These are phyloP conservation scores for Hibiscus trionum DNA, from an alignment of 345 rosid species.

Conservation along the genomic window DNA sequence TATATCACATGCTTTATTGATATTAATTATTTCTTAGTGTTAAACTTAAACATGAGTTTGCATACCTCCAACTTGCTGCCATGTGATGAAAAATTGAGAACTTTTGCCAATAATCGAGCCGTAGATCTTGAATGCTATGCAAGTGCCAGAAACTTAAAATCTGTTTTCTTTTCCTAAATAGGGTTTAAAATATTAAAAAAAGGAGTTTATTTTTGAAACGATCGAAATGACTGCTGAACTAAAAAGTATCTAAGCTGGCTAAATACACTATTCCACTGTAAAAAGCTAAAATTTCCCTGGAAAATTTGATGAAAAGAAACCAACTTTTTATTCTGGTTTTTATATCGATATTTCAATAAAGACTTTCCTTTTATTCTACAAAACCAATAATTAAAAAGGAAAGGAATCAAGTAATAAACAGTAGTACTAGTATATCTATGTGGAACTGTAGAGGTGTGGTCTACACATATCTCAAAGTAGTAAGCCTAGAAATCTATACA, in stretches of 20 bases:
- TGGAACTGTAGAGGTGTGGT: background rate
- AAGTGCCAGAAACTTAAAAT: background rate
- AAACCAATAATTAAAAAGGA: conserved; percentile 3
- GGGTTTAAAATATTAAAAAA: background rate
- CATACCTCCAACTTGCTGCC: background rate
- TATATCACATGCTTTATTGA: too few species aligned
- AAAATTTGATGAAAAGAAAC: background rate
- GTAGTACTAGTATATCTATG: too few species aligned
- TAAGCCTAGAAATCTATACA: background rate
- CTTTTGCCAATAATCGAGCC: background rate
- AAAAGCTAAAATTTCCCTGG: background rate
- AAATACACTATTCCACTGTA: background rate
- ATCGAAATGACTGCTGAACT: background rate
- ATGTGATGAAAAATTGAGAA: background rate
- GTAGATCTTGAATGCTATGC: background rate
- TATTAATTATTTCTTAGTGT: too few species aligned
- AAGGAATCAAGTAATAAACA: background rate
- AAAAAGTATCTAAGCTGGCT: conserved; percentile 4
- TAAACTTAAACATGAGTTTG: too few species aligned
- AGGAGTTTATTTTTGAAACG: background rate
- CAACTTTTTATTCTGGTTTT: background rate
- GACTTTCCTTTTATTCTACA: too few species aligned
- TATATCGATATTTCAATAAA: too few species aligned
- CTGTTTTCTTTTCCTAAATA: background rate
- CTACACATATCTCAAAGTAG: conserved; percentile 2